These are phyloP conservation scores for Spizellomyces sp. DNA, from an alignment of 192 early-diverging fungal genomes.

Conservation along the genomic window DNA sequence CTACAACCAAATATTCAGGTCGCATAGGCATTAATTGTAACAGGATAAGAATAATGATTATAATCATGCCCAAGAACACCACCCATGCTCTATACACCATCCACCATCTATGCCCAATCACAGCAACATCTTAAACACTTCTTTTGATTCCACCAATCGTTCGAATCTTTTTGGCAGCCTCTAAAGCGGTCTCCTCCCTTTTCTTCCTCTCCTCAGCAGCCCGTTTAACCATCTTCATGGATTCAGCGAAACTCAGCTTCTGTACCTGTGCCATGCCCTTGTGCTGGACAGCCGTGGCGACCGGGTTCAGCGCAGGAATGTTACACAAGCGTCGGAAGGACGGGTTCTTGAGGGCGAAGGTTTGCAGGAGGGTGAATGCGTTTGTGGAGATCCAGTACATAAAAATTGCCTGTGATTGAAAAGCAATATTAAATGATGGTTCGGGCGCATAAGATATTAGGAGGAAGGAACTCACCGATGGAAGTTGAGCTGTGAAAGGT, in stretches of 20 bases:
- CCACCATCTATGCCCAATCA: too few relatives aligned
- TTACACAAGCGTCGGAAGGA: slow-evolving; percentile 56
- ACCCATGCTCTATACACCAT: too few relatives aligned
- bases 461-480: slow-evolving; percentile 31
- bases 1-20: too few relatives aligned
- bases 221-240: slow-evolving; percentile 32
- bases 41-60: too few relatives aligned
- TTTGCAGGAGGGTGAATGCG: slow-evolving; percentile 70
- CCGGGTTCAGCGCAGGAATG: slow-evolving; percentile 51
- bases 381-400: slow-evolving; percentile 86
- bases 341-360: slow-evolving; percentile 62
- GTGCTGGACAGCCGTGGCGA: background rate
- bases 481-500: slow-evolving; percentile 34
- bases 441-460: background rate
- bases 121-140: too few relatives aligned
- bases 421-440: background rate
- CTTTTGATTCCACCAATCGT: too few relatives aligned
- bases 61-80: too few relatives aligned
- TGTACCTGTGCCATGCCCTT: background rate
- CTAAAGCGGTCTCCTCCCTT: too few relatives aligned
- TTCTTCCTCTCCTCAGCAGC: slow-evolving; percentile 31
- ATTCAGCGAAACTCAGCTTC: slow-evolving; percentile 28
- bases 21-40: too few relatives aligned
- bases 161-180: too few relatives aligned
- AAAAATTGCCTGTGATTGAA: slow-evolving; percentile 67